A percentile compares a stretch with the other conserved stretches of the same genome.
phyloP scores from a whole-genome alignment of 2,329 filamentous ascomycete species.

The Fusarium keratoplasticum region DNA sequence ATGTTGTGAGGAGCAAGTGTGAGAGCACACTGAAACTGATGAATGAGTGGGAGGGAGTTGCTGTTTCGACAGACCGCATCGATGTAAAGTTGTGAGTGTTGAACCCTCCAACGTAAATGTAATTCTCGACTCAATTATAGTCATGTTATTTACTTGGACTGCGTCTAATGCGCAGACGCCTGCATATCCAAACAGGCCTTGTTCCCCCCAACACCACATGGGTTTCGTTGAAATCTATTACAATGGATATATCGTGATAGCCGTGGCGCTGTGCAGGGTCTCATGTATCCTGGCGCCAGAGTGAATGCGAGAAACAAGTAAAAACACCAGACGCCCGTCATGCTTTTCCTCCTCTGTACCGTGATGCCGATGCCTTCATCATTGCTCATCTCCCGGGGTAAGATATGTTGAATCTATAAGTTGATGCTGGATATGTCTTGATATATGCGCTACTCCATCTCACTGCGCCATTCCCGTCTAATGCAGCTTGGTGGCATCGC shows the following conservation, averaged over 20 bases:
- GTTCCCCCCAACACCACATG: slow-evolving; percentile 27
- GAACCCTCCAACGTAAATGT: background rate
- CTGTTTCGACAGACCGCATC: slow-evolving; percentile 40
- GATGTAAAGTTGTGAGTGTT: slow-evolving; percentile 1
- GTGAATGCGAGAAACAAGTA: slow-evolving; percentile 41
- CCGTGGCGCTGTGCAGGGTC: slow-evolving; percentile 18
- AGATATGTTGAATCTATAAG: slow-evolving; percentile 32
- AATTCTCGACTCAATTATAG: background rate
- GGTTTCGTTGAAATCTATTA: slow-evolving; percentile 43
- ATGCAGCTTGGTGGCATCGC: slow-evolving; percentile 51
- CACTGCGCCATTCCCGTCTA: slow-evolving; percentile 26
- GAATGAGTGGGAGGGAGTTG: slow-evolving; percentile 59
- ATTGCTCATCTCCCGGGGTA: slow-evolving; percentile 13
- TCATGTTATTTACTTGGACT: slow-evolving; percentile 18
- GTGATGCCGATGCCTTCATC: slow-evolving; percentile 26
- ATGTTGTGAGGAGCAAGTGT: slow-evolving; percentile 56
- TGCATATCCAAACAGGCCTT: slow-evolving; percentile 33
- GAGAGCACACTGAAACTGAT: slow-evolving; percentile 56
- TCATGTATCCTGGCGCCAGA: slow-evolving; percentile 27
- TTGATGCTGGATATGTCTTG: slow-evolving; percentile 26
- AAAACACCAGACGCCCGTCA: slow-evolving; percentile 44
- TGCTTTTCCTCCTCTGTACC: slow-evolving; percentile 36
- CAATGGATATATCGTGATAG: slow-evolving; percentile 38
- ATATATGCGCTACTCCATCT: slow-evolving; percentile 14
- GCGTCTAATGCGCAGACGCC: slow-evolving; percentile 16